Conservation (phyloP, 2,329 filamentous ascomycete genomes). For the Eurotiales sp. region DNA sequence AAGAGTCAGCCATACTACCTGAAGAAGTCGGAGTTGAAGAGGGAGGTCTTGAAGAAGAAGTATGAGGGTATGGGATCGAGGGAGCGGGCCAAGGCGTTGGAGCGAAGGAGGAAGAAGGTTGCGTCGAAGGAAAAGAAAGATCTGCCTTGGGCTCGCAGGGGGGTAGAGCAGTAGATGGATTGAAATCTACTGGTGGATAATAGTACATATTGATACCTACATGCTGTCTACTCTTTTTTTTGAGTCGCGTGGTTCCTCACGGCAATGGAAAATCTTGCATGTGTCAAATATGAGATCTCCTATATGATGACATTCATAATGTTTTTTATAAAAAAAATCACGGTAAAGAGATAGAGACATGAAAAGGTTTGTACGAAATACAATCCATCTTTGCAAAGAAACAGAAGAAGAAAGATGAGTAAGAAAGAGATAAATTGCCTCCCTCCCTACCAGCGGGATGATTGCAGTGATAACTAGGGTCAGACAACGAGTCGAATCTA, state of each 20-base stretch:
- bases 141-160: conserved; percentile 56
- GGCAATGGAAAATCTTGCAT: background rate
- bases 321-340: background rate
- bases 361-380: conserved; percentile 7
- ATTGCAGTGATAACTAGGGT: background rate
- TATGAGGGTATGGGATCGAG: conserved; percentile 80
- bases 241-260: no score
- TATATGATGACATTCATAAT: background rate
- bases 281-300: background rate
- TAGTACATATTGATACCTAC: no score
- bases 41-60: conserved; percentile 71
- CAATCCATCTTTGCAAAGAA: conserved; percentile 11
- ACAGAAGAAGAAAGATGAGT: conserved; percentile 1
- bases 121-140: conserved; percentile 79
- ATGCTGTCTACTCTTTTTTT: no score
- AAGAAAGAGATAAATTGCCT: background rate
- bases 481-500: no score
- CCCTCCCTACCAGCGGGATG: conserved; percentile 10
- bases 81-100: conserved; percentile 79
- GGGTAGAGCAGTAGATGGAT: background rate
- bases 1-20: conserved; percentile 75
- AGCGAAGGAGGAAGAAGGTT: conserved; percentile 85
- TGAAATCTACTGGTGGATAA: no score
- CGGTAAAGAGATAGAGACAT: no score
- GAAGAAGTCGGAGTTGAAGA: conserved; percentile 90